Base-by-base conservation (phyloP, 495 filamentous ascomycete species). In the Aspergillus sparsus region DNA sequence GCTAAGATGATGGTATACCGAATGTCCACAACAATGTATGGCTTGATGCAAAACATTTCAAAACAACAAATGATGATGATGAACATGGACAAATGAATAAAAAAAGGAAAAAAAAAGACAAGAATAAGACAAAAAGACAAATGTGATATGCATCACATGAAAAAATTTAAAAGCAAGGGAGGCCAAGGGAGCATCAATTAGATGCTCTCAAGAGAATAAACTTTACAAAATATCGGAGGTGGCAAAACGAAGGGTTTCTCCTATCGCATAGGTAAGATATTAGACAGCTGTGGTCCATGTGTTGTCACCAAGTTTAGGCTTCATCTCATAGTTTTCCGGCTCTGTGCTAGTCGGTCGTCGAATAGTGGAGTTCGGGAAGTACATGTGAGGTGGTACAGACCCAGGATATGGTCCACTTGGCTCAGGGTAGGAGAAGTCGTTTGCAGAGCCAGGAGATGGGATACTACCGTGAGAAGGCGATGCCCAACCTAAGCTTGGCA, bases 401-500 rank as follows among this genome's bases (percentile, higher is more conserved):
- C 75, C 79, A 5, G 77, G 74, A 55, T 78, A 78, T n/a, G 75
- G 82, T 50, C 82, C 85, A 27, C 70, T 79, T 16, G 87, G 86
- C 53, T 93, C 89, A 2, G 88, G 86, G 61, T 92, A 92, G 41
- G 82, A 79, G 61, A 86, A 91, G 46, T 82, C 80, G 50, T 83
- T 82, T 27, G 80, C 81, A 32, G 87, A 88, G 6, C 85, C 82
- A 1, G 88, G 89, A 3, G 87, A 89, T 27, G 83, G 81, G 71
- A 86, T 81, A 63, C 71, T 78, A 47, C 82, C 80, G 53, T 87
- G 83, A 13, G 85, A 84, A 4, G 89, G 89, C 0, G 88, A 91
- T 39, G 85, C 83, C 89, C 89, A 93, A 10, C 88, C 87, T 13
- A 85, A 74, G 58, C 82, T 88, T 49, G 82, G 79, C 80, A 91